Conservation (phyloP, 208 protist species). For the Acanthamoeba royreba region DNA sequence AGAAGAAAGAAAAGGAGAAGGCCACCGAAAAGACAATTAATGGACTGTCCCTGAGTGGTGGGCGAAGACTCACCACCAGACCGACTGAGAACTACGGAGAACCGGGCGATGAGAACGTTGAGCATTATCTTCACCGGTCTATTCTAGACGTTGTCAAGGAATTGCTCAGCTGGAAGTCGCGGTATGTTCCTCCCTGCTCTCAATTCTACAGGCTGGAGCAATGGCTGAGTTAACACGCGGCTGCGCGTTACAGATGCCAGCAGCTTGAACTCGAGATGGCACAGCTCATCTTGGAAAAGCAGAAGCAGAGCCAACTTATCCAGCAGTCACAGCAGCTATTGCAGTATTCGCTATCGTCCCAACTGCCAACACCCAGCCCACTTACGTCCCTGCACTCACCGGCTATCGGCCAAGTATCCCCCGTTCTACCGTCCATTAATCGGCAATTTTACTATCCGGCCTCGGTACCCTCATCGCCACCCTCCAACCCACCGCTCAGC, state of each 20-base stretch:
- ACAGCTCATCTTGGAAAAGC: not conserved
- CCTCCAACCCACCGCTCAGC: too few species aligned
- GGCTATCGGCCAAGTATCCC: not conserved
- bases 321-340: not conserved
- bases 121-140: not conserved
- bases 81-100: too few species aligned
- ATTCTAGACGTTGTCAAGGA: not conserved
- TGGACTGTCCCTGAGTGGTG: not conserved
- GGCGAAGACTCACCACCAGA: too few species aligned
- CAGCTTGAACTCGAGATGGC: not conserved
- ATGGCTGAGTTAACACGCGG: too few species aligned
- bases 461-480: too few species aligned
- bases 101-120: not conserved
- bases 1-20: not conserved
- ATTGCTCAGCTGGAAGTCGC: not conserved
- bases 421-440: not conserved
- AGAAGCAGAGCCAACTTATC: constrained; percentile 4
- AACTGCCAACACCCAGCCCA: not conserved
- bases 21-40: not conserved
- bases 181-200: too few species aligned
- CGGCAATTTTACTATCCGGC: too few species aligned
- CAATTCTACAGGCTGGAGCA: too few species aligned
- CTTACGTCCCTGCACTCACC: not conserved
- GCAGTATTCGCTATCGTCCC: not conserved
- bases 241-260: not conserved